Conservation (phyloP, 1,284 basidiomycete genomes). For the Kalmanozyma brasiliensis region DNA sequence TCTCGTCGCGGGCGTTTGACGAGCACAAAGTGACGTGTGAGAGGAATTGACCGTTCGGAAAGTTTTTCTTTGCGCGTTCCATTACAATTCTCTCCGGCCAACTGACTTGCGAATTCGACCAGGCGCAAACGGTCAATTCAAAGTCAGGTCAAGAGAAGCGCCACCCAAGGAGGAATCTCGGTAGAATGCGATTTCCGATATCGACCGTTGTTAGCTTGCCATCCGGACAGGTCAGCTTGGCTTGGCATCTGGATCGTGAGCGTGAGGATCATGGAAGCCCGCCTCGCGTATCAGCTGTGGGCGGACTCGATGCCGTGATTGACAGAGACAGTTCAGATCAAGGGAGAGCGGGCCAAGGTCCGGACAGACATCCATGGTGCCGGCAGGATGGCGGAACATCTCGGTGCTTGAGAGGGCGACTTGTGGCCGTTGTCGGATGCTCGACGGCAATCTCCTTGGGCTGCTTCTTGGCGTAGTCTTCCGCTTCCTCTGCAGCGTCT, state of each 20-base stretch:
- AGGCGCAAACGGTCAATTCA: neutral
- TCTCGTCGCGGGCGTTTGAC: no score
- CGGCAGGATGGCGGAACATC: neutral
- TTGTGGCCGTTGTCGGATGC: constrained; percentile 28
- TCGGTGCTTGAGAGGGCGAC: constrained; percentile 17
- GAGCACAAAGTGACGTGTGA: neutral
- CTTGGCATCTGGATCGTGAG: no score
- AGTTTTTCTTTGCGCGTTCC: constrained; percentile 15
- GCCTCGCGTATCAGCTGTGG: no score
- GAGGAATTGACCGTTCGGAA: constrained; percentile 31
- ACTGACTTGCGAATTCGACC: neutral
- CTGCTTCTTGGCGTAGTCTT: no score
- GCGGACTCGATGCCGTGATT: no score
- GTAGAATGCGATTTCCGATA: no score
- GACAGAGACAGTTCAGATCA: neutral
- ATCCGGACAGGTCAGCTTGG: no score
- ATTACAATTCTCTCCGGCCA: neutral
- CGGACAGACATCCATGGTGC: constrained; percentile 1
- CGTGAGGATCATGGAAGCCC: no score
- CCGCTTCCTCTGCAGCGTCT: neutral
- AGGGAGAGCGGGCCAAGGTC: constrained; percentile 3
- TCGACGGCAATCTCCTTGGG: constrained; percentile 17
- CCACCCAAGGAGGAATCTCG: no score
- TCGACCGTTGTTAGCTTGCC: no score
- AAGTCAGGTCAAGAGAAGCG: neutral